Evolutionary conservation across 129 eudicot species (phyloP).

Genomic region (Artemisia tridentata): DNA sequence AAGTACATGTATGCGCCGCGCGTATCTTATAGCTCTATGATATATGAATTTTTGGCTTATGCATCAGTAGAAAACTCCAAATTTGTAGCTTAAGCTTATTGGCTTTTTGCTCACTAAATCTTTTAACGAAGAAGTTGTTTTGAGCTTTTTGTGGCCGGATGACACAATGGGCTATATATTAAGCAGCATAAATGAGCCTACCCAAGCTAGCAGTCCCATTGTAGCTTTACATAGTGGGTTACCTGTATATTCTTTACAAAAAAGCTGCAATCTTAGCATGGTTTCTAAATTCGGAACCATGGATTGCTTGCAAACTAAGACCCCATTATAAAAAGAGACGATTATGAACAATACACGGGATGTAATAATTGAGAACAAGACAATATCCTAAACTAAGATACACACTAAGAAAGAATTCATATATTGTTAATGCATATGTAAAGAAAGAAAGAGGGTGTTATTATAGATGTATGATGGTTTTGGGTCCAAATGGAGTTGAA

Average conservation of each 20-base stretch:
- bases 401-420: conserved; percentile 10
- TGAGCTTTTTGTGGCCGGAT: no score
- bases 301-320: not conserved
- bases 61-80: no score
- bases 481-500: conserved; percentile 26
- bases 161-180: not conserved
- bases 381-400: conserved; percentile 1
- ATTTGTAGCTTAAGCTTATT: no score
- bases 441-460: conserved; percentile 14
- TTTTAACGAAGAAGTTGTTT: no score
- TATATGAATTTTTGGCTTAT: no score
- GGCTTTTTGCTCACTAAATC: no score
- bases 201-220: not conserved
- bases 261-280: conserved; percentile 10
- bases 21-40: no score
- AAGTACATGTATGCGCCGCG: no score
- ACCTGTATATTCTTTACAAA: conserved; percentile 17
- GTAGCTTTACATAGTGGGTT: conserved; percentile 38
- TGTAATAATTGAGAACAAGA: conserved; percentile 19
- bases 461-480: conserved; percentile 8
- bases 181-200: conserved; percentile 18
- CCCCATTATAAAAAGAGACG: not conserved
- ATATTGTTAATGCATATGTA: conserved; percentile 19
- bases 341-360: conserved; percentile 2
- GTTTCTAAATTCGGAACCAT: not conserved